phyloP scores from a whole-genome alignment of 139 green algal species.

The Closterium sp. region DNA sequence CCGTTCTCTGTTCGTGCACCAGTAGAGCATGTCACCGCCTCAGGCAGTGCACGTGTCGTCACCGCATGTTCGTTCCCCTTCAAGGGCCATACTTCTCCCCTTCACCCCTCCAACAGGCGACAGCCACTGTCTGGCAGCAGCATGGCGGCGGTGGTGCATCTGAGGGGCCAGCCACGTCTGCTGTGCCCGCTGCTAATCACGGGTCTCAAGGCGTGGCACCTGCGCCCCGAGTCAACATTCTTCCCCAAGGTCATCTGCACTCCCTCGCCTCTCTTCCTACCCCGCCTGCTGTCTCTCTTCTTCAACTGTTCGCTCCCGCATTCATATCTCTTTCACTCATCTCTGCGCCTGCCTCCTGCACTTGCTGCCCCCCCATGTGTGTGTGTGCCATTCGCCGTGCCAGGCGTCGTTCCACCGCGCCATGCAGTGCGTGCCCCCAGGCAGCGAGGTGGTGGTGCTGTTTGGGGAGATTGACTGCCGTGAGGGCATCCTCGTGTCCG shows the following conservation, averaged over 20 bases:
- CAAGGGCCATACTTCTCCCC: not conserved
- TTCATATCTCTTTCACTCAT: constrained; percentile 11
- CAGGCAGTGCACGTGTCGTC: not conserved
- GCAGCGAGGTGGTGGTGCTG: constrained; percentile 63
- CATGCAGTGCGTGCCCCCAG: constrained; percentile 53
- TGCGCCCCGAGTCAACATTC: constrained; percentile 63
- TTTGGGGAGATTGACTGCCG: constrained; percentile 85
- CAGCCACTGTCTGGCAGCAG: constrained; percentile 68
- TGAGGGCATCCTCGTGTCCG: constrained; percentile 74
- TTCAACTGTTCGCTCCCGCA: constrained; percentile 43
- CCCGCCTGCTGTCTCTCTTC: not conserved
- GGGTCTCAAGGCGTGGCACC: constrained; percentile 79
- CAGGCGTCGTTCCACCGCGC: constrained; percentile 8
- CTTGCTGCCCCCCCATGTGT: too few species aligned
- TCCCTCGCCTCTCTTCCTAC: not conserved
- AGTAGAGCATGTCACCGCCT: not conserved
- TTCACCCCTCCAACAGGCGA: constrained; percentile 7
- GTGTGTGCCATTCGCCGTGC: not conserved
- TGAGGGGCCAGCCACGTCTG: constrained; percentile 58
- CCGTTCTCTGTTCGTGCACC: not conserved
- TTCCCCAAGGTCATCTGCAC: constrained; percentile 62
- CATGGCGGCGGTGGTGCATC: constrained; percentile 41
- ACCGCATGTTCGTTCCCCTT: not conserved
- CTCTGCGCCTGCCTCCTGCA: not conserved
- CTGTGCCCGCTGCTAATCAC: constrained; percentile 70